Evolutionary conservation across 805 yeast species (phyloP), one percentile per base, ranked within the genome.

Genomic region (Yarrowia porcina): DNA sequence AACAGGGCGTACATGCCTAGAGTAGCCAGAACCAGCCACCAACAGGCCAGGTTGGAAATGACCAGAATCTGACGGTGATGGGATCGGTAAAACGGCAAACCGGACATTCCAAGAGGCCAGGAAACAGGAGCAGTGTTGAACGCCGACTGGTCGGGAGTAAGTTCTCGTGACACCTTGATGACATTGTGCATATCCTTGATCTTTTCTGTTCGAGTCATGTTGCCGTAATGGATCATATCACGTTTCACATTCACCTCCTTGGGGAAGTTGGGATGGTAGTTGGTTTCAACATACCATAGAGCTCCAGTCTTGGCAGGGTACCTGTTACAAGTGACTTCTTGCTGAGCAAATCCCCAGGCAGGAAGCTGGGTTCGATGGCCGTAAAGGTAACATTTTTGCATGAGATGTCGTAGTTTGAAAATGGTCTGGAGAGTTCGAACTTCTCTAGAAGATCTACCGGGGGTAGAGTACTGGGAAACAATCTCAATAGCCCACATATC

Each of bases 301-400:
- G 90, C 77, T 66, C 83, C 80, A 13, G 80, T 79, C 33, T 76
- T 71, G 4, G 80, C 80, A 8, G 96, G 89, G 15, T 80, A 81
- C 32, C 82, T 83, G 39, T 87, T 79, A 73, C 97, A 90, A 27
- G 87, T 73, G 4, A 89, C 89, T 76, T 90, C 96, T 70, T 84
- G 84, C 68, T 88, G 93, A 35, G 76, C 74, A 66, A 78, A 78
- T 1, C 86, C 96, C 89, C 90, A 86, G 2, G 75, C 76, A 10
- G 93, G 93, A 41, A 90, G 74, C 66, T 76, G 79, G 5, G 77
- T 77, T 33, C 81, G 82, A 68, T 88, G 93, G 10, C 87, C 80
- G 65, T 88, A 69, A 54, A 90, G 69, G 13, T 77, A 76, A 72
- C 96, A 90, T 21, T 76, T 74, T 35, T 84, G 81, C 13, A 85